phyloP scores from a whole-genome alignment of 352 stramenopile genomes.

The Globisporangium megalacanthum region DNA sequence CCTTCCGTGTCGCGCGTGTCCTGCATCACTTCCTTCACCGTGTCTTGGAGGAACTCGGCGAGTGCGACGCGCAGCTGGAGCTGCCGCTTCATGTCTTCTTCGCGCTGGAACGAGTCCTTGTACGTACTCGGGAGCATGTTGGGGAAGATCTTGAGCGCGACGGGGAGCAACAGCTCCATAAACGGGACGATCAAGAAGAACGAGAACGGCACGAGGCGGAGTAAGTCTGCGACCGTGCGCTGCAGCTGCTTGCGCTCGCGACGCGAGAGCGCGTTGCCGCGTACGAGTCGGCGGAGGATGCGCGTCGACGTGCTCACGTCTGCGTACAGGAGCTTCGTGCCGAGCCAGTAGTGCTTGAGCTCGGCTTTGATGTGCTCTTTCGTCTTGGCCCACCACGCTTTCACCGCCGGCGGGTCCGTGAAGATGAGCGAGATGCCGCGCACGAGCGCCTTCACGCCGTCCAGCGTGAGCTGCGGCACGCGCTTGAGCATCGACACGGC shows the following conservation, averaged over 20 bases:
- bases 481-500: constrained; percentile 65
- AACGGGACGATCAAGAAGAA: constrained; percentile 98
- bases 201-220: constrained; percentile 96
- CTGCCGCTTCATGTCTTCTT: constrained; percentile 99
- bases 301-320: constrained; percentile 93
- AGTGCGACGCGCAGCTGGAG: constrained; percentile 94
- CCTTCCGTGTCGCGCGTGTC: constrained; percentile 76
- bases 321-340: constrained; percentile 94
- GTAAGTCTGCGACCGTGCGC: constrained; percentile 94
- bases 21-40: constrained; percentile 88
- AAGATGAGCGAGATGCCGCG: constrained; percentile 55
- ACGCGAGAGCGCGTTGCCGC: constrained; percentile 91
- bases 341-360: constrained; percentile 96
- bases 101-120: constrained; percentile 92
- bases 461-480: constrained; percentile 51
- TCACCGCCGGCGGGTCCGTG: constrained; percentile 56
- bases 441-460: constrained; percentile 48
- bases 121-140: constrained; percentile 99
- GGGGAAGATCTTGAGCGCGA: constrained; percentile 97
- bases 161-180: constrained; percentile 97
- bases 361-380: constrained; percentile 88
- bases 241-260: constrained; percentile 97
- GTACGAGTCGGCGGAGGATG: constrained; percentile 89
- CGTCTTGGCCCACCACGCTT: constrained; percentile 50
- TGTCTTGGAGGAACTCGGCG: constrained; percentile 97